These are phyloP conservation scores for Tolypocladium tundrense DNA, from an alignment of 2,329 filamentous ascomycete genomes.

Conservation along the genomic window DNA sequence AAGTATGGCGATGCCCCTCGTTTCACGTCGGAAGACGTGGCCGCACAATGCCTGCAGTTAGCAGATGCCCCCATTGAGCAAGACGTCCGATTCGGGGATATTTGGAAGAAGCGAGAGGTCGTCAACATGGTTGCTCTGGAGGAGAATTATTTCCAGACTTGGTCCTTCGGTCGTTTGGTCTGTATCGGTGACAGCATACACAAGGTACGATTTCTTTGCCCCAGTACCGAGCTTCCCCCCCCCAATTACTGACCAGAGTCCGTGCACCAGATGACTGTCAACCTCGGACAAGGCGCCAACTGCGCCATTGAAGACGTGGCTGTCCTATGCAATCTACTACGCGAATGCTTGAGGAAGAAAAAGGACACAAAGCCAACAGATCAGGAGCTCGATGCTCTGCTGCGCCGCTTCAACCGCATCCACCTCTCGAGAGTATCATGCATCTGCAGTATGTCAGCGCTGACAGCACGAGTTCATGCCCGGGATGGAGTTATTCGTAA, in stretches of 20 bases:
- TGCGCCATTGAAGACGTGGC: constrained; percentile 2
- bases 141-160: not conserved
- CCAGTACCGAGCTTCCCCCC: not conserved
- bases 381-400: not conserved
- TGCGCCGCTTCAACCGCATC: not conserved
- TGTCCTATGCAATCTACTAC: not conserved
- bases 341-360: not conserved
- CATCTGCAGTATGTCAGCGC: not conserved
- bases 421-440: not conserved
- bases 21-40: not conserved
- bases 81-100: not conserved
- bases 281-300: constrained; percentile 1
- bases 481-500: not conserved
- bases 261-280: not conserved
- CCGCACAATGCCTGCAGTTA: not conserved
- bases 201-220: not conserved
- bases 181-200: constrained; percentile 3
- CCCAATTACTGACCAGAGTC: not conserved
- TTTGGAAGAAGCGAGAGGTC: not conserved
- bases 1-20: not conserved
- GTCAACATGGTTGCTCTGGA: constrained; percentile 1
- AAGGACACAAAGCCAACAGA: not conserved
- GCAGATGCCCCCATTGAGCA: not conserved
- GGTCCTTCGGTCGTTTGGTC: constrained; percentile 1
- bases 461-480: not conserved